Conservation (phyloP, 805 yeast genomes). For the Metschnikowia matae region DNA sequence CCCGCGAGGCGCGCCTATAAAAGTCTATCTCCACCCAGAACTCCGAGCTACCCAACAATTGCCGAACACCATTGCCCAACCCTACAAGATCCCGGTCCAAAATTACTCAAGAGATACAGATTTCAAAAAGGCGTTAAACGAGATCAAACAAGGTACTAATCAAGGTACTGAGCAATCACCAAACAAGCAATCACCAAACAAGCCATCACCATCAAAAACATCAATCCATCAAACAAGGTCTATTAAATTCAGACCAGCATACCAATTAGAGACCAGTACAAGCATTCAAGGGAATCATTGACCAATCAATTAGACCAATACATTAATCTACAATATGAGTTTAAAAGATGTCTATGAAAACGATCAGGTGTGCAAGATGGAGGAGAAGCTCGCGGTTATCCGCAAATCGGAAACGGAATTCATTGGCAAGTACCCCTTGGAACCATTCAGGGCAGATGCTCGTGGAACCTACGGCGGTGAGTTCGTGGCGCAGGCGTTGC, state of each 20-base stretch:
- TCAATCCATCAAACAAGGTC: too few species aligned
- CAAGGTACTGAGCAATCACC: too few species aligned
- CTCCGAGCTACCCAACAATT: neutral
- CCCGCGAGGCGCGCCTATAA: neutral
- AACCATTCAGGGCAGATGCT: constrained; percentile 18
- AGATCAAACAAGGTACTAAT: too few species aligned
- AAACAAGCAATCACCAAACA: too few species aligned
- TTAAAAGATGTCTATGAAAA: constrained; percentile 11
- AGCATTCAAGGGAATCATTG: neutral
- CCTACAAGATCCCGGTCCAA: too few species aligned
- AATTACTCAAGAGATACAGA: too few species aligned
- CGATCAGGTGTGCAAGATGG: constrained; percentile 15
- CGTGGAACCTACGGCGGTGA: constrained; percentile 32
- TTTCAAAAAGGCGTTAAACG: too few species aligned
- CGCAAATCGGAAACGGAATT: constrained; percentile 14
- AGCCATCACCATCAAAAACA: too few species aligned
- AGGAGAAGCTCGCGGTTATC: constrained; percentile 18
- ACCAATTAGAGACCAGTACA: too few species aligned
- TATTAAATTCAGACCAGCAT: too few species aligned
- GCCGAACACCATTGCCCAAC: too few species aligned
- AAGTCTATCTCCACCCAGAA: neutral
- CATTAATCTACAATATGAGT: constrained; percentile 7
- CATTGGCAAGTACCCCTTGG: constrained; percentile 25
- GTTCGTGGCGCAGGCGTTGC: constrained; percentile 22
- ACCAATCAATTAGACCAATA: neutral